A percentile compares a stretch with the other conserved stretches of the same genome.
Evolutionary conservation across 257 asterid species (phyloP).

Genomic region (Jasminum sambac): DNA sequence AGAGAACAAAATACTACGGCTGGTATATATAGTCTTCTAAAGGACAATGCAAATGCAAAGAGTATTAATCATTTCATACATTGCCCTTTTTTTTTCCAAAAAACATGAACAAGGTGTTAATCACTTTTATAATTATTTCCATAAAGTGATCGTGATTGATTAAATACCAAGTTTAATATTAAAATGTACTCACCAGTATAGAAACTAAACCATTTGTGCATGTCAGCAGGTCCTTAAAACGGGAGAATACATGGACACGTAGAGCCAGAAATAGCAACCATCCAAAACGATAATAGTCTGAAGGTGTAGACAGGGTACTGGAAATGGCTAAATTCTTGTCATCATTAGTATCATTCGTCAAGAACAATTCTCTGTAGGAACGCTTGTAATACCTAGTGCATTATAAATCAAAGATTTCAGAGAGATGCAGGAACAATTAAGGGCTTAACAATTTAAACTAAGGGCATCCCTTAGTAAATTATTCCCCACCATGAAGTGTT

Average conservation of each 20-base stretch:
- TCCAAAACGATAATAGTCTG: slow-evolving; percentile 85
- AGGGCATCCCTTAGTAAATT: not conserved
- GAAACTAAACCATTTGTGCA: slow-evolving; percentile 89
- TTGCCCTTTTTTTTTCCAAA: not conserved
- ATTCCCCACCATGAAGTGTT: not conserved
- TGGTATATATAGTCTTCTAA: not conserved
- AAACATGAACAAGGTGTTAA: slow-evolving; percentile 1
- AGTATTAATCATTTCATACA: not conserved
- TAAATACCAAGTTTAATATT: slow-evolving; percentile 14
- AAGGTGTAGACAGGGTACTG: slow-evolving; percentile 25
- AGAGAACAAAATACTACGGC: slow-evolving; percentile 6
- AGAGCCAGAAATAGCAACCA: slow-evolving; percentile 91
- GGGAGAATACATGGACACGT: slow-evolving; percentile 69
- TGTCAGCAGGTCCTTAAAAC: slow-evolving; percentile 79
- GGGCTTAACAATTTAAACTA: not conserved
- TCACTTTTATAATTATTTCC: slow-evolving; percentile 1
- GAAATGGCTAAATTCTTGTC: slow-evolving; percentile 46
- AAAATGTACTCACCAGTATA: slow-evolving; percentile 67
- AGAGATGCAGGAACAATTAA: not conserved
- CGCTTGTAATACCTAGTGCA: slow-evolving; percentile 75
- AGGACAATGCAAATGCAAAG: not conserved
- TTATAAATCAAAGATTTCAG: slow-evolving; percentile 14
- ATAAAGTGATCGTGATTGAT: slow-evolving; percentile 6
- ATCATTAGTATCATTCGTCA: slow-evolving; percentile 41
- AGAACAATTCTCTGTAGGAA: slow-evolving; percentile 67